Evolutionary conservation across 2,329 filamentous ascomycete genomes (phyloP), one percentile per base, ranked within the genome.

Genomic region (Penicillium sp.): DNA sequence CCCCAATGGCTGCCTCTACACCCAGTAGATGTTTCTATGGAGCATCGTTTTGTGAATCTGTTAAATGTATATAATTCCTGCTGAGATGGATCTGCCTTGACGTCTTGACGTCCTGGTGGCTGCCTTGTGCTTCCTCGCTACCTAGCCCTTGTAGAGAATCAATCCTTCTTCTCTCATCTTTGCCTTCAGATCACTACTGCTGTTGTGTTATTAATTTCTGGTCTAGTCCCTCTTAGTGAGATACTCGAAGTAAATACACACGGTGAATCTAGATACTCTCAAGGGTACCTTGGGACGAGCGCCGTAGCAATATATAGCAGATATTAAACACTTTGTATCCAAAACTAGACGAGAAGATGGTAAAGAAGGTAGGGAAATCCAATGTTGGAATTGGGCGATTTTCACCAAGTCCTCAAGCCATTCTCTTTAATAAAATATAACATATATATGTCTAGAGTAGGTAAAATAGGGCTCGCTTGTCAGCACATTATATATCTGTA

Each of bases 1-100:
- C 40, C 65, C 68, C 25, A 64, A 64, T 48, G 50, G 55, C 32
- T 71, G 68, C 59, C 21, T 48, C 13, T 70, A 70, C 56, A 66
- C 68, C 29, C 18, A 60, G 54, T 68, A 67, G 50, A 38, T 42
- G 27, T 18, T n/a, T 1, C 18, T 34, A 16, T 35, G 31, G 7
- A 35, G 23, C 16, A 25, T 37, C n/a, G 9, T 13, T 7, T 35
- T 35, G 39, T 44, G 15, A 32, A 34, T 34, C 23, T 12, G 13
- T n/a, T 10, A 2, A 15, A 35, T 35, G 12, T 27, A 7, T 41
- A 41, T 41, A 25, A 7, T 25, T 41, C 13, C 27, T 27, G n/a
- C 13, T 38, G 9, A 27, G 39, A 6, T 15, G 3, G 7, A 15
- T 41, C 15, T 27, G 39, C 25, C 39, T 23, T 23, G 18, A 8